A percentile compares a stretch with the other conserved stretches of the same genome.
phyloP scores from a whole-genome alignment of 2,329 filamentous ascomycete genomes.

The Cryphonectria radicalis region DNA sequence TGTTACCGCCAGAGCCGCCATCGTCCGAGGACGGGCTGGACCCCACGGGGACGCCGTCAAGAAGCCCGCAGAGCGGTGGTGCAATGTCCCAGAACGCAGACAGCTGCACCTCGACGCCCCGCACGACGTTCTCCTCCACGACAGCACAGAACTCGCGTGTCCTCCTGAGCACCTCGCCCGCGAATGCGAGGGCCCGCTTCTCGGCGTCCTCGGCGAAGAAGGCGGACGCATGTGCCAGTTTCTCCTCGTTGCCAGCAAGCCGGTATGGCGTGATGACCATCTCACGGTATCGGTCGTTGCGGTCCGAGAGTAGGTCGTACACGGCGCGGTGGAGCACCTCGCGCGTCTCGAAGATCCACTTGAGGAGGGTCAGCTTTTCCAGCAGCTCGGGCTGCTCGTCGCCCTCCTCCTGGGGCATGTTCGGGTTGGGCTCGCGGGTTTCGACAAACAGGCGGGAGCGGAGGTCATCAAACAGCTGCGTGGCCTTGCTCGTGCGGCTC shows the following conservation, averaged over 20 bases:
- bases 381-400: conserved; percentile 93
- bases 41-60: conserved; percentile 74
- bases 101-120: conserved; percentile 88
- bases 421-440: conserved; percentile 69
- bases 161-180: conserved; percentile 72
- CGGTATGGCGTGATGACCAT: conserved; percentile 83
- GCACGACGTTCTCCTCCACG: conserved; percentile 81
- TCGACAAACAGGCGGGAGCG: conserved; percentile 74
- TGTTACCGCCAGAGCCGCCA: background rate
- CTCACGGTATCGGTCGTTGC: conserved; percentile 83
- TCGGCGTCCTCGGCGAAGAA: conserved; percentile 83
- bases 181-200: conserved; percentile 72
- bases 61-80: conserved; percentile 74
- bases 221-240: conserved; percentile 74
- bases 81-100: conserved; percentile 98
- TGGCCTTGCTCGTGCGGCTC: conserved; percentile 73
- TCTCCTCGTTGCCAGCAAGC: conserved; percentile 75
- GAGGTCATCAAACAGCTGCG: conserved; percentile 77
- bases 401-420: conserved; percentile 90
- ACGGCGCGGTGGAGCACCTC: conserved; percentile 84
- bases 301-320: conserved; percentile 82
- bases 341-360: conserved; percentile 96
- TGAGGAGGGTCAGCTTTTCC: conserved; percentile 91
- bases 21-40: background rate
- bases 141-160: conserved; percentile 77